Percentiles rank a stretch among this genome's conserved stretches.
Evolutionary conservation across 345 rosid species (phyloP).

Genomic region (Eucalyptus sideroxylon): DNA sequence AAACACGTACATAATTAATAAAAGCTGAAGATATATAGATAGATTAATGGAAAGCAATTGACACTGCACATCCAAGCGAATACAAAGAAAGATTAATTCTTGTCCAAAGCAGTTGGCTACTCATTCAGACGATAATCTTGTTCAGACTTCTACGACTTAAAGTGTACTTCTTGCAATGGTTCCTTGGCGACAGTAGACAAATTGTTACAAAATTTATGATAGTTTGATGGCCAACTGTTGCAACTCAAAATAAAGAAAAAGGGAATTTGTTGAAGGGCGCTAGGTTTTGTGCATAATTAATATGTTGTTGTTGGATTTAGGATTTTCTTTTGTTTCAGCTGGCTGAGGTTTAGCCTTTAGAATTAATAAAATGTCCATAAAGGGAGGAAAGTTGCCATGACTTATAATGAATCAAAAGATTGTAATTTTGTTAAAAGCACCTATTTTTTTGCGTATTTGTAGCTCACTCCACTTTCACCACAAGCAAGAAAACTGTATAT

Average conservation of each 20-base stretch:
- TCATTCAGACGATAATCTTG: neutral
- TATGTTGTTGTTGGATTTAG: neutral
- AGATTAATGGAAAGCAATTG: neutral
- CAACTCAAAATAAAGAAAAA: neutral
- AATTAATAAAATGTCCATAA: neutral
- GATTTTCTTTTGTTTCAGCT: neutral
- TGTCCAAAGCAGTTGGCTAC: neutral
- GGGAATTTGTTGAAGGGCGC: neutral
- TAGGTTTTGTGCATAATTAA: neutral
- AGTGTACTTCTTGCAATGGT: neutral
- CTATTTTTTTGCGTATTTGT: neutral
- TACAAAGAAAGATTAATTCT: neutral
- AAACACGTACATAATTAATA: neutral
- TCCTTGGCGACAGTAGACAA: neutral
- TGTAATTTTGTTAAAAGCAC: neutral
- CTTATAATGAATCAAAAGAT: neutral
- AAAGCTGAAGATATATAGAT: neutral
- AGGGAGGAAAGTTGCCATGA: neutral
- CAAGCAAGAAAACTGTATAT: neutral
- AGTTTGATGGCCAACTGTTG: neutral
- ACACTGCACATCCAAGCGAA: neutral
- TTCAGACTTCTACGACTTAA: neutral
- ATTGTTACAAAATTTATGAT: neutral
- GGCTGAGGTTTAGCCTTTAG: neutral
- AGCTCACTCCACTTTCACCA: neutral